These are phyloP conservation scores for Coffea eugenioides DNA, from an alignment of 257 asterid species.

Conservation along the genomic window DNA sequence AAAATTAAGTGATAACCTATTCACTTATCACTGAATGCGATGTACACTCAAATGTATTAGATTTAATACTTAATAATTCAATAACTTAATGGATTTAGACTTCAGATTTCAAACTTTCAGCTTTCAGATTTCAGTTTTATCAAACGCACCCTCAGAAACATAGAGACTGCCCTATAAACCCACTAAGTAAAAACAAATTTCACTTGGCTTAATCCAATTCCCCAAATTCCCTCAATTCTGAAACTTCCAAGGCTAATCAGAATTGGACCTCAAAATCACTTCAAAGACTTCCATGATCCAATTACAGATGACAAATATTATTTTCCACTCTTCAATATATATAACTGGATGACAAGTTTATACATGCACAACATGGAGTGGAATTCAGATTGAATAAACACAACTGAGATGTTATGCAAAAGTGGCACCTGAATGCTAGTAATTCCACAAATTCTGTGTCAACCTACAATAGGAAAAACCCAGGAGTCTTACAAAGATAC, in stretches of 20 bases:
- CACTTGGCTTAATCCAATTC: background rate
- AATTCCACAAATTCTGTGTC: constrained; percentile 48
- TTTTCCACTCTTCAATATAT: background rate
- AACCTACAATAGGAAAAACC: constrained; percentile 30
- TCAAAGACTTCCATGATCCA: background rate
- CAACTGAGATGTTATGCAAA: background rate
- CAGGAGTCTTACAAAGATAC: constrained; percentile 21
- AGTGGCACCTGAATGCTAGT: constrained; percentile 44
- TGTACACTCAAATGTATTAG: no score
- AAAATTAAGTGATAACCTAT: no score
- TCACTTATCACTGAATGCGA: no score
- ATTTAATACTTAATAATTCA: no score
- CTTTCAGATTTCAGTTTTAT: no score
- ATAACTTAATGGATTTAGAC: no score
- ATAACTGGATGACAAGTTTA: background rate
- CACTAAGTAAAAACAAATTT: background rate
- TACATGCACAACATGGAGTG: background rate
- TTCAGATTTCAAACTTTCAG: no score
- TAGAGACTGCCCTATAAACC: background rate
- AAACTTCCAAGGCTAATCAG: background rate
- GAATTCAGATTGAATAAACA: background rate
- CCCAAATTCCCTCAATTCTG: background rate
- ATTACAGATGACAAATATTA: background rate
- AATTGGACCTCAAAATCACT: background rate
- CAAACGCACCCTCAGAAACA: background rate